phyloP scores from a whole-genome alignment of 148 eudicot genomes.

The Rhododendron simsii region DNA sequence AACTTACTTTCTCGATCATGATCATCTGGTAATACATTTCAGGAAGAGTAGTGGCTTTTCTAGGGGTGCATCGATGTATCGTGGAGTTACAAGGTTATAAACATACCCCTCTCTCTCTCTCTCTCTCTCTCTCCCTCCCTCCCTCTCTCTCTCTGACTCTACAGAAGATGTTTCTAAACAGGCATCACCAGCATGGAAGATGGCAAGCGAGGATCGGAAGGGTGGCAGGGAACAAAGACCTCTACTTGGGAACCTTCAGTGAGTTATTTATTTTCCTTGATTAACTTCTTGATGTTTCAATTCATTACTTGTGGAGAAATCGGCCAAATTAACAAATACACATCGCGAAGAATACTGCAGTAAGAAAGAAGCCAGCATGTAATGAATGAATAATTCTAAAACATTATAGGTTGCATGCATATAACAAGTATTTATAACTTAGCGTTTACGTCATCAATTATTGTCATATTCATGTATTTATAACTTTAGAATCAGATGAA shows the following conservation, averaged over 20 bases:
- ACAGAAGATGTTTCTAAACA: constrained; percentile 11
- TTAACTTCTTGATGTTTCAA: background rate
- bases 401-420: background rate
- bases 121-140: background rate
- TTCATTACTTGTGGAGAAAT: no score
- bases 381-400: background rate
- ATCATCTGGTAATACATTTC: constrained; percentile 10
- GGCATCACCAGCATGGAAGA: constrained; percentile 98
- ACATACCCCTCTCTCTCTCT: background rate
- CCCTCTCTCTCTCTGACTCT: background rate
- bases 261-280: constrained; percentile 14
- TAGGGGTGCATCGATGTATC: constrained; percentile 95
- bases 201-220: constrained; percentile 99
- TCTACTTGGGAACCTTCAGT: constrained; percentile 97
- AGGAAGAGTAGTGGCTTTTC: constrained; percentile 99
- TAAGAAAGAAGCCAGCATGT: background rate
- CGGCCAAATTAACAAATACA: background rate
- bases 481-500: no score
- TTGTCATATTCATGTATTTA: no score
- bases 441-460: background rate
- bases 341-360: no score
- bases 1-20: background rate
- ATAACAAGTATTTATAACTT: background rate
- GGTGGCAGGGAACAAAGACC: constrained; percentile 98
- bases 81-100: constrained; percentile 84